phyloP scores from a whole-genome alignment of 176 grass and related monocot genomes.

The Oryza punctata region DNA sequence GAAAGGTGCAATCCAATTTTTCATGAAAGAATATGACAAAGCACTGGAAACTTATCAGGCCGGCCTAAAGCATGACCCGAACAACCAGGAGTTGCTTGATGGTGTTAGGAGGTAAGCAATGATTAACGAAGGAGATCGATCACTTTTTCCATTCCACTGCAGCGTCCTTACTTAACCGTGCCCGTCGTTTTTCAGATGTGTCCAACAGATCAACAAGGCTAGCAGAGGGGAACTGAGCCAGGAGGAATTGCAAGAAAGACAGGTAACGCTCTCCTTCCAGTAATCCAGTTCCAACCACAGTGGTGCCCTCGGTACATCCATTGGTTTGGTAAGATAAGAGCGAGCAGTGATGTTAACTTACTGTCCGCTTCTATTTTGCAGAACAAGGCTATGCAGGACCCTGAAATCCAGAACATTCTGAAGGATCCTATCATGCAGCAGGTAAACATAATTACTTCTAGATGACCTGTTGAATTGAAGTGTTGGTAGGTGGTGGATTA shows the following conservation, averaged over 20 bases:
- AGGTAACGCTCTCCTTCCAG: conserved; percentile 38
- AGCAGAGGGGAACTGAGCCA: conserved; percentile 73
- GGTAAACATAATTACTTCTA: conserved; percentile 51
- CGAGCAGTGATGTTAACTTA: background rate
- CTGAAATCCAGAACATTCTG: conserved; percentile 86
- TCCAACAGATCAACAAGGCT: conserved; percentile 78
- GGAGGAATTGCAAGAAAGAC: conserved; percentile 88
- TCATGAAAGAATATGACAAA: conserved; percentile 99
- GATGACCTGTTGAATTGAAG: background rate
- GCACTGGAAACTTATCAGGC: conserved; percentile 95
- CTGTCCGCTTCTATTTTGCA: conserved; percentile 35
- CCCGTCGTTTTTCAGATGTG: conserved; percentile 46
- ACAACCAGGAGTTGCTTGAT: conserved; percentile 82
- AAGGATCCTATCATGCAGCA: conserved; percentile 87
- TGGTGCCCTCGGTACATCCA: background rate
- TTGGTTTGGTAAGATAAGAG: background rate
- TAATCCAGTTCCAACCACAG: no score
- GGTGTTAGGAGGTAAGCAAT: conserved; percentile 47
- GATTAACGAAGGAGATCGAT: background rate
- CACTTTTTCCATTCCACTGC: background rate
- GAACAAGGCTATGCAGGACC: conserved; percentile 90
- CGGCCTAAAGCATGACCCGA: conserved; percentile 88
- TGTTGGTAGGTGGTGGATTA: background rate
- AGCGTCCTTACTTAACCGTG: background rate
- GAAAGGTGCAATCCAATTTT: conserved; percentile 96